These are phyloP conservation scores for Metarhizium sp. DNA, from an alignment of 2,329 filamentous ascomycete species.

Conservation along the genomic window DNA sequence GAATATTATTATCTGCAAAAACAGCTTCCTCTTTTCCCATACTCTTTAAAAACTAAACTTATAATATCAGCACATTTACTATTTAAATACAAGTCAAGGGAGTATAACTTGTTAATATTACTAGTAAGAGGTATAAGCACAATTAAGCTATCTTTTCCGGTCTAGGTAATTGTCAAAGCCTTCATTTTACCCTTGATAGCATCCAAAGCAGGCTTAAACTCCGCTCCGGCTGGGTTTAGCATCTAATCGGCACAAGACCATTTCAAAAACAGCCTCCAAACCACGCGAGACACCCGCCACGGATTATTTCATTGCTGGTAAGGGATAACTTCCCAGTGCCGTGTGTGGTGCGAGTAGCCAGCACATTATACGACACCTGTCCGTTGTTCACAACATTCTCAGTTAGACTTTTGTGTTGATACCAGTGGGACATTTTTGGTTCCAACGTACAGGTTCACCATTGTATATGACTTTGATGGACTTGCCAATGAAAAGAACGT, in stretches of 20 bases:
- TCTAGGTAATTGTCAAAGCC: constrained; percentile 54
- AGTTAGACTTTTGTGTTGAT: constrained; percentile 10
- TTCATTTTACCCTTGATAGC: constrained; percentile 40
- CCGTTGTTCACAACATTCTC: background rate
- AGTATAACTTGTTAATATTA: too few relatives aligned
- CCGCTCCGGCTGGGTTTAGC: constrained; percentile 53
- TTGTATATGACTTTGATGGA: constrained; percentile 49
- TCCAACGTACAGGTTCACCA: constrained; percentile 23
- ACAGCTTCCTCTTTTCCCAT: too few relatives aligned
- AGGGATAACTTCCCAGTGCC: constrained; percentile 32
- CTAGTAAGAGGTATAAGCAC: too few relatives aligned
- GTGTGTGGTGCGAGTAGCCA: constrained; percentile 23
- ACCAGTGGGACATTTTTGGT: constrained; percentile 12
- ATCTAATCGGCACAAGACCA: constrained; percentile 67
- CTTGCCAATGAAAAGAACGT: constrained; percentile 43
- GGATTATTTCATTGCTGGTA: constrained; percentile 44
- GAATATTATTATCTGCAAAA: too few relatives aligned
- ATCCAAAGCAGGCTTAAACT: constrained; percentile 51
- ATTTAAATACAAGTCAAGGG: too few relatives aligned
- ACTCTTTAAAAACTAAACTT: too few relatives aligned
- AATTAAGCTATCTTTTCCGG: constrained; percentile 20
- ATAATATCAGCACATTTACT: too few relatives aligned
- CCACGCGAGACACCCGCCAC: constrained; percentile 48
- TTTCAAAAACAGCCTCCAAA: constrained; percentile 55
- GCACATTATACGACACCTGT: background rate